A percentile compares a stretch with the other conserved stretches of the same genome.
phyloP scores from a whole-genome alignment of 169 alveolate genomes.

The Plasmodium sp. region DNA sequence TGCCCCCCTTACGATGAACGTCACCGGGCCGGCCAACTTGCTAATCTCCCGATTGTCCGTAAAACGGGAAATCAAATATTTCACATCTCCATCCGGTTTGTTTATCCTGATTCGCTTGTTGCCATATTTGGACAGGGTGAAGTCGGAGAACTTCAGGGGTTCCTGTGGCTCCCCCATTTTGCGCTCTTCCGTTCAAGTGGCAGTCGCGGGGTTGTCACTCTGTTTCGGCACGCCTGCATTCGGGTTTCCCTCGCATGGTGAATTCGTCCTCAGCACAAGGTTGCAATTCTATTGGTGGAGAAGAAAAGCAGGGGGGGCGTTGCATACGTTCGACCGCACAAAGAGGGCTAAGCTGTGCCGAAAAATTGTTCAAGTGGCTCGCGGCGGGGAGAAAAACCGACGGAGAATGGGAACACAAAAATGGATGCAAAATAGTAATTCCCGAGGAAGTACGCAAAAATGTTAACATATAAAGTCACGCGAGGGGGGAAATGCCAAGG shows the following conservation, averaged over 20 bases:
- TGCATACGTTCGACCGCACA: background rate
- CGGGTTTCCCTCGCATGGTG: background rate
- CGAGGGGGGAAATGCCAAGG: background rate
- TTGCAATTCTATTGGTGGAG: background rate
- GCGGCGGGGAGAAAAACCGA: background rate
- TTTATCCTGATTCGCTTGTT: constrained; percentile 62
- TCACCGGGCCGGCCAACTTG: constrained; percentile 34
- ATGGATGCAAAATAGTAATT: background rate
- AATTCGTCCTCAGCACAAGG: background rate
- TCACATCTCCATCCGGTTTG: constrained; percentile 22
- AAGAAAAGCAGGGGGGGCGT: background rate
- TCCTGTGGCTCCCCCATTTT: constrained; percentile 52
- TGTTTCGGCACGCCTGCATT: background rate
- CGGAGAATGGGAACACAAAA: background rate
- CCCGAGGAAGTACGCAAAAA: background rate
- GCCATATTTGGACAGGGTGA: constrained; percentile 48
- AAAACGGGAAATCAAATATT: constrained; percentile 62
- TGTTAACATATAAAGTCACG: background rate
- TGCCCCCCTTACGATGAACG: constrained; percentile 58
- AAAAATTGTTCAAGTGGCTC: background rate
- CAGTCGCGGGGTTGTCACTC: background rate
- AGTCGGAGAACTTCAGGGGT: constrained; percentile 52
- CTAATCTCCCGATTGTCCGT: constrained; percentile 44
- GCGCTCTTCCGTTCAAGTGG: background rate
- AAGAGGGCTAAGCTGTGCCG: background rate